A percentile compares a stretch with the other conserved stretches of the same genome.
Evolutionary conservation across 169 alveolate genomes (phyloP).

Genomic region (Cryptosporidium xiaoi): DNA sequence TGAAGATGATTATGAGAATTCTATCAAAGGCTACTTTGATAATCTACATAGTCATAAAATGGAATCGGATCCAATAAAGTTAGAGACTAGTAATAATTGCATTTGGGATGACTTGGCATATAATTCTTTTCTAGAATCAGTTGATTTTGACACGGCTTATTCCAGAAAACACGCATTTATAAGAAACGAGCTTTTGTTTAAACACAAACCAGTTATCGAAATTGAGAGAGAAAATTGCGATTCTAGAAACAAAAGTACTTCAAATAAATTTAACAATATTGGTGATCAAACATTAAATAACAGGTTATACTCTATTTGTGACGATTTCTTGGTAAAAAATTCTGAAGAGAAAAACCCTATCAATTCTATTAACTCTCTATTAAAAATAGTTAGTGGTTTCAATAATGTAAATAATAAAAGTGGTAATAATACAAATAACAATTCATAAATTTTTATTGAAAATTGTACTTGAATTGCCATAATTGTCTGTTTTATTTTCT

Average conservation of each 20-base stretch:
- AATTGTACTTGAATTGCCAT: no score
- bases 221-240: not conserved
- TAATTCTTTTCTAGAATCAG: slow-evolving; percentile 6
- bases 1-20: not conserved
- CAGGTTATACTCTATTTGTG: slow-evolving; percentile 48
- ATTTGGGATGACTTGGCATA: slow-evolving; percentile 60
- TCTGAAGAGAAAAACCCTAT: slow-evolving; percentile 1
- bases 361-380: slow-evolving; percentile 46
- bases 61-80: not conserved
- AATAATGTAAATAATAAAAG: not conserved
- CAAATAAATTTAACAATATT: not conserved
- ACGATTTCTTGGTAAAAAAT: slow-evolving; percentile 33
- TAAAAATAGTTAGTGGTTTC: slow-evolving; percentile 31
- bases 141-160: slow-evolving; percentile 46
- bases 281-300: slow-evolving; percentile 4
- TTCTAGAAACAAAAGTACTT: not conserved
- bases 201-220: slow-evolving; percentile 7
- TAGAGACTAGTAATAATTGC: slow-evolving; percentile 31
- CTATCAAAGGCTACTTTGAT: no score
- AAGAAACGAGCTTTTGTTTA: slow-evolving; percentile 45
- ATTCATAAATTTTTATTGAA: no score
- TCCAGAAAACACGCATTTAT: slow-evolving; percentile 51
- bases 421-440: no score
- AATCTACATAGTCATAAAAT: not conserved
- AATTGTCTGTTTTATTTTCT: no score